Base-by-base conservation (phyloP, 768 basidiomycete genomes). In the Crassisporium funariophilum region DNA sequence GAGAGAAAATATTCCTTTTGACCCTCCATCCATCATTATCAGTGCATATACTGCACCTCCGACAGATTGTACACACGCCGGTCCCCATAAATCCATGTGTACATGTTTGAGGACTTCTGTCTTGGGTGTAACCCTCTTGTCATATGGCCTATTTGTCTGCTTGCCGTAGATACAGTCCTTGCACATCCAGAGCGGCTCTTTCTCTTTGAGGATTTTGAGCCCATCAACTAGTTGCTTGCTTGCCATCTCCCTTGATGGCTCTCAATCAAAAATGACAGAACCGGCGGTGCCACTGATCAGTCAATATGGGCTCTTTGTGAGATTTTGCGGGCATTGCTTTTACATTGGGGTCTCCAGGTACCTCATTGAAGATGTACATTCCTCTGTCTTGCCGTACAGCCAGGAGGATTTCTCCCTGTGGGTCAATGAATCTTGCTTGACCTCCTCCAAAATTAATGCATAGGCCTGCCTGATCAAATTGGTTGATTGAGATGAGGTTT, bases 141-240 rank as follows among this genome's bases (percentile, higher is more conserved):
- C 25, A 33, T 54, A 65, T 20, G 55, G 62, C 5, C 42, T 22
- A 1, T 22, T 8, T 0, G 46, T 42, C n/a, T 57, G 54, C 39
- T 61, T 55, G n/a, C 54, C 49, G 23, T 51, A 55, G 1, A 61
- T 45, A 43, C 64, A 43, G 9, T 43, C 41, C 25, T 43, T 24
- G 5, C 41, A 43, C 10, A 12, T n/a, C 16, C 41, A 20, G 3
- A 17, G 23, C 16, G 4, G 3, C 3, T 20, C 23, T 10, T 24
- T 20, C n/a, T 27, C 27, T n/a, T n/a, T n/a, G 2, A 16, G 12
- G 12, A 39, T 23, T 12, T 12, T 20, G 15, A 39, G 9, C 4
- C 41, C 41, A 27, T 43, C 25, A 15, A 43, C 41, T 2, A 43
- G 5, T 1, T 2, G n/a, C n/a, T n/a, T n/a, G n/a, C n/a, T 25